phyloP scores from a whole-genome alignment of 352 stramenopile genomes.

The Phytophthora palmivora region DNA sequence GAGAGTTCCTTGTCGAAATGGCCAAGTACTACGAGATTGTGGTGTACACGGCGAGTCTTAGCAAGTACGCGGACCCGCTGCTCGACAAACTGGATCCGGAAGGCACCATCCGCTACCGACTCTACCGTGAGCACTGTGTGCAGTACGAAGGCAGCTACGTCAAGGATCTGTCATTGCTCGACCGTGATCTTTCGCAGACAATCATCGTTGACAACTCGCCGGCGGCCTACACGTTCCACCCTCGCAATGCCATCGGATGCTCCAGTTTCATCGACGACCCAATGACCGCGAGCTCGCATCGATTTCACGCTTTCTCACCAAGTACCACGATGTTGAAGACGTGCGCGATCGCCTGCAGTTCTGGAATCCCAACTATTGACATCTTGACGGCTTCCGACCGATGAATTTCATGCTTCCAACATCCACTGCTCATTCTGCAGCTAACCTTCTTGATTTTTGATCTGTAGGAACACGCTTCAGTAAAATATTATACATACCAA shows the following conservation, averaged over 20 bases:
- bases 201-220: constrained; percentile 99
- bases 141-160: constrained; percentile 96
- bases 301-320: constrained; percentile 65
- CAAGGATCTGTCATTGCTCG: constrained; percentile 96
- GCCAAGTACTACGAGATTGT: constrained; percentile 98
- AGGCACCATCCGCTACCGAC: constrained; percentile 86
- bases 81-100: constrained; percentile 96
- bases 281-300: constrained; percentile 88
- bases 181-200: constrained; percentile 91
- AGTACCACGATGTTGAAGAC: constrained; percentile 56
- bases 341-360: constrained; percentile 71
- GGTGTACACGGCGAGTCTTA: constrained; percentile 98
- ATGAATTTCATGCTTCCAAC: neutral
- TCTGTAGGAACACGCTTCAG: neutral
- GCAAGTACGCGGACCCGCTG: constrained; percentile 97
- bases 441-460: too few species aligned
- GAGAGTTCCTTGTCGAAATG: constrained; percentile 94
- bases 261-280: constrained; percentile 92
- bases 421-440: neutral
- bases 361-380: constrained; percentile 71
- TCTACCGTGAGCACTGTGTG: constrained; percentile 96
- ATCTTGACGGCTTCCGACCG: too few species aligned
- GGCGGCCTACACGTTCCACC: constrained; percentile 98
- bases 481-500: neutral
- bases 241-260: constrained; percentile 79